Evolutionary conservation across 108 stramenopile genomes (phyloP), one percentile per base, ranked within the genome.

Genomic region (Licmophora abbreviata): DNA sequence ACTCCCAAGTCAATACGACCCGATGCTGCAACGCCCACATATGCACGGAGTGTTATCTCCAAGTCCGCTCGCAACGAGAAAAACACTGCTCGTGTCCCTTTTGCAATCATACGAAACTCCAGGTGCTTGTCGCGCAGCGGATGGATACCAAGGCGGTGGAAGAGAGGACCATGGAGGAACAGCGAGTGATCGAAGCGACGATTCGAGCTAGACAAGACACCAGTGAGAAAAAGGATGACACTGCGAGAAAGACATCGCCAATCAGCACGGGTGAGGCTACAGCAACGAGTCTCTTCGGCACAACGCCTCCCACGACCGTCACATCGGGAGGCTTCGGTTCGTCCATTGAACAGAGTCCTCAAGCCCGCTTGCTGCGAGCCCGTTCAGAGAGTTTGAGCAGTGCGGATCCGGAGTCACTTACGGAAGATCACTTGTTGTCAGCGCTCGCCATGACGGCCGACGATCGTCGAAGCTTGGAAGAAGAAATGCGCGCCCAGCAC

Each of bases 11-110:
- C 31, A 93, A 93, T 56, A 43, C 59, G 4, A 79, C 92, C 48
- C 73, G 68, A 29, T 93, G 92, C 63, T 93, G 92, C 53, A 52
- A 69, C 43, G 84, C 86, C 23, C 50, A 60, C 26, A 66, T 93
- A 21, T 93, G 92, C 51, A 93, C 92, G 4, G 91, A 92, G 58
- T 92, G 91, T 54, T 92, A 66, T 51, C 44, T 92, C 38, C 90
- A 92, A 59, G 79, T 92, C 21, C 69, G 73, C 26, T 64, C 76
- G 0, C 88, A 65, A 31, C 76, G 71, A 38, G 77, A 78, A 49
- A 80, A 77, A 40, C 29, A 59, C 6, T 48, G 73, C 1, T 44
- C 59, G 1, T 85, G 83, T 61, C 88, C 83, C 14, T 89, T 83
- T 65, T 88, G 86, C 56, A 88, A 82, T 59, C 21, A 45, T 51